phyloP scores from a whole-genome alignment of 352 stramenopile species.

The Aphanomyces euteiches region DNA sequence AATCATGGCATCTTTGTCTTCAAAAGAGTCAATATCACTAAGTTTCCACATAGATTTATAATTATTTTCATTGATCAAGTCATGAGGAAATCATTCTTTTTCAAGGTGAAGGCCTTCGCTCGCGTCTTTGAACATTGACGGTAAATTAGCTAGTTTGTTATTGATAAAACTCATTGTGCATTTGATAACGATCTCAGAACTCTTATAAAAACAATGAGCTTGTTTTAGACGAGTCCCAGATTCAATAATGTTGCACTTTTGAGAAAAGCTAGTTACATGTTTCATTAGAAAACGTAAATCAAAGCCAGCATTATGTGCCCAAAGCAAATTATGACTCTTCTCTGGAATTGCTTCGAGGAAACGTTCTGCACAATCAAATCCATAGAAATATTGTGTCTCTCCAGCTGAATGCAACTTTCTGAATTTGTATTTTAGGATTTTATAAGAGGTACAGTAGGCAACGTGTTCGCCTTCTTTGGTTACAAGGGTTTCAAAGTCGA shows the following conservation, averaged over 20 bases:
- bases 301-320: conserved; percentile 32
- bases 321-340: conserved; percentile 27
- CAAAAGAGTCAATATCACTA: conserved; percentile 24
- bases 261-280: conserved; percentile 26
- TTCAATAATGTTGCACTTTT: conserved; percentile 30
- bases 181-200: conserved; percentile 19
- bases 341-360: conserved; percentile 25
- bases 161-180: conserved; percentile 28
- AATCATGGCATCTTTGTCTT: conserved; percentile 24
- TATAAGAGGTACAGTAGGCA: conserved; percentile 27
- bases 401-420: neutral
- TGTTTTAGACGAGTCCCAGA: conserved; percentile 26
- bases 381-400: conserved; percentile 29
- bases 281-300: conserved; percentile 30
- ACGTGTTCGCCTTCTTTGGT: conserved; percentile 18
- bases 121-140: conserved; percentile 30
- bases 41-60: conserved; percentile 24
- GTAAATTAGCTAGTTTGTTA: conserved; percentile 10
- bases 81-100: conserved; percentile 32
- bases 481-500: conserved; percentile 30
- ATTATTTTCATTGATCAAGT: conserved; percentile 30
- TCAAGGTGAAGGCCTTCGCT: conserved; percentile 17
- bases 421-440: conserved; percentile 17
- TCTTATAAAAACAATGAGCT: conserved; percentile 26
- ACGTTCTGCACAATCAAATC: conserved; percentile 27